These are phyloP conservation scores for Phytophthora aleatoria DNA, from an alignment of 352 stramenopile genomes.

Conservation along the genomic window DNA sequence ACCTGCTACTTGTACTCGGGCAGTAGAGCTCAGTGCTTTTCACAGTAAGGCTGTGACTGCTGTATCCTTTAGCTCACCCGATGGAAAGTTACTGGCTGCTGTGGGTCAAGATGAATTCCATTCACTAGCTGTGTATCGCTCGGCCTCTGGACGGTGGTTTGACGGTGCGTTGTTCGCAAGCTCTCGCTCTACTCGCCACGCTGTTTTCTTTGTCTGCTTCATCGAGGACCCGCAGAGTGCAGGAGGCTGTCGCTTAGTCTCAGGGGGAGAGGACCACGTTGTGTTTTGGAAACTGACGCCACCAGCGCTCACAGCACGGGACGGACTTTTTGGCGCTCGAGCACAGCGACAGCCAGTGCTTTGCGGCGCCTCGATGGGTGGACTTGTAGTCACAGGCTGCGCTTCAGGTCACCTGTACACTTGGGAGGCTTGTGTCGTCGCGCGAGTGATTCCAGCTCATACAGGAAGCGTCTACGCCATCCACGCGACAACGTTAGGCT, in stretches of 20 bases:
- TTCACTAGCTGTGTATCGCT: conserved; percentile 72
- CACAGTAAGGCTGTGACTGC: conserved; percentile 73
- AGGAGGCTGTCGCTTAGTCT: conserved; percentile 56
- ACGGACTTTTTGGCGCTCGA: conserved; percentile 70
- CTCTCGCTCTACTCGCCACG: conserved; percentile 50
- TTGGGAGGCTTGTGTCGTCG: conserved; percentile 70
- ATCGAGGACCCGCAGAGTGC: conserved; percentile 59
- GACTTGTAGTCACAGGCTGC: conserved; percentile 58
- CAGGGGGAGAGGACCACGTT: conserved; percentile 69
- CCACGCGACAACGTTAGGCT: conserved; percentile 56
- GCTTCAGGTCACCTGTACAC: conserved; percentile 72
- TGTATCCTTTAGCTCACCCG: conserved; percentile 54
- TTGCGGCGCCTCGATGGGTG: conserved; percentile 62
- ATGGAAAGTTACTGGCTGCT: conserved; percentile 54
- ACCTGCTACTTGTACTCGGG: conserved; percentile 51
- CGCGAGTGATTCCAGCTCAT: conserved; percentile 65
- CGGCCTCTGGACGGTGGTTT: conserved; percentile 59
- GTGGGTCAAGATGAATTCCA: conserved; percentile 81
- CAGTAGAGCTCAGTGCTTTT: conserved; percentile 63
- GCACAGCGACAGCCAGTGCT: conserved; percentile 61
- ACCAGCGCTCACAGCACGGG: conserved; percentile 50
- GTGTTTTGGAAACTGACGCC: conserved; percentile 72
- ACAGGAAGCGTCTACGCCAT: conserved; percentile 71
- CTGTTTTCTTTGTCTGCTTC: conserved; percentile 68
- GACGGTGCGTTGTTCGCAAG: conserved; percentile 62